Evolutionary conservation across 257 asterid species (phyloP).

Genomic region (Parsonsia alboflavescens): DNA sequence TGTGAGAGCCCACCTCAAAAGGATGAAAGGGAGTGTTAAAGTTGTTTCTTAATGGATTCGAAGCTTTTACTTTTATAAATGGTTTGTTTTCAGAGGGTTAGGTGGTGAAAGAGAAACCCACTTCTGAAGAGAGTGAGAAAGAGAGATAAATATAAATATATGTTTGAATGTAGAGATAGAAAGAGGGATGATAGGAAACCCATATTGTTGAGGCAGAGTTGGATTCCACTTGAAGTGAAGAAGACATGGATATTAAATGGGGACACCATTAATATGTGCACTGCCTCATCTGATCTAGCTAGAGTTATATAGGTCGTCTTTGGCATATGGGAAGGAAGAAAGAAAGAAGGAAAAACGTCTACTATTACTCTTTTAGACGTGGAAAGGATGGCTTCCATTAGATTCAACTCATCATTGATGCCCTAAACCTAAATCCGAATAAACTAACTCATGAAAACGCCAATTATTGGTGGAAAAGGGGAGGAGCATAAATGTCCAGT

Average conservation of each 20-base stretch:
- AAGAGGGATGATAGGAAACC: background rate
- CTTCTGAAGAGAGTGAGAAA: no score
- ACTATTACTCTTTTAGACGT: slow-evolving; percentile 50
- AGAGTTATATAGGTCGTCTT: no score
- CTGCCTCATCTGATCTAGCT: no score
- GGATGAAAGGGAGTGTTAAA: slow-evolving; percentile 46
- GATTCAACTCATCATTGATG: slow-evolving; percentile 47
- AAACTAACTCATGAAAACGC: slow-evolving; percentile 35
- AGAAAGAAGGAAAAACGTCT: no score
- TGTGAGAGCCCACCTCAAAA: slow-evolving; percentile 64
- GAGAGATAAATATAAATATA: background rate
- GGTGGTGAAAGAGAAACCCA: slow-evolving; percentile 67
- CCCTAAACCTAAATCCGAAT: slow-evolving; percentile 30
- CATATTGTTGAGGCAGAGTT: slow-evolving; percentile 39
- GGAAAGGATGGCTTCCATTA: slow-evolving; percentile 61
- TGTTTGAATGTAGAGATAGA: background rate
- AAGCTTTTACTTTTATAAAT: slow-evolving; percentile 27
- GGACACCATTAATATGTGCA: no score
- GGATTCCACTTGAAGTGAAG: slow-evolving; percentile 65
- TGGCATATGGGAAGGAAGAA: slow-evolving; percentile 6
- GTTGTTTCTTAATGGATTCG: slow-evolving; percentile 33
- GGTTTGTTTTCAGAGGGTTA: slow-evolving; percentile 34
- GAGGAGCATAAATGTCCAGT: slow-evolving; percentile 24
- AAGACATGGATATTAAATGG: slow-evolving; percentile 38
- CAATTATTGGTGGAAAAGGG: slow-evolving; percentile 58